Percentiles rank a stretch among this genome's conserved stretches.
These are phyloP conservation scores for Nitzschia sp. DNA, from an alignment of 108 stramenopile species.

Conservation along the genomic window DNA sequence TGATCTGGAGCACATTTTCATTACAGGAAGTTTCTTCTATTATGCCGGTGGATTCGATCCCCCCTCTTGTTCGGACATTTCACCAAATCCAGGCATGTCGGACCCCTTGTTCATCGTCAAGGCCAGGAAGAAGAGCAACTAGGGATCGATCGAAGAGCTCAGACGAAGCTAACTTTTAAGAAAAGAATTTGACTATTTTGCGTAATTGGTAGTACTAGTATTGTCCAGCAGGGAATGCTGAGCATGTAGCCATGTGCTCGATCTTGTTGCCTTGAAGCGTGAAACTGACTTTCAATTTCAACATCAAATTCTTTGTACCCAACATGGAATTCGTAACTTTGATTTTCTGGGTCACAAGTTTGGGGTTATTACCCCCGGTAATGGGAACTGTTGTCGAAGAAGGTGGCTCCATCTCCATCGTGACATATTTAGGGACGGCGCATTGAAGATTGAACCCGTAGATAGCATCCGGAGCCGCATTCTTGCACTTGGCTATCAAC, in stretches of 20 bases:
- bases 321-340: conserved; percentile 86
- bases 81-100: conserved; percentile 87
- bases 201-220: conserved; percentile 54
- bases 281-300: conserved; percentile 95
- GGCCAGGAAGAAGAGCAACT: conserved; percentile 54
- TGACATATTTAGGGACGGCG: conserved; percentile 97
- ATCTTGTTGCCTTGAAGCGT: conserved; percentile 81
- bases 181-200: too few relatives aligned
- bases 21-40: conserved; percentile 92
- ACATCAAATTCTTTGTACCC: conserved; percentile 93
- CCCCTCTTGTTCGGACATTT: conserved; percentile 80
- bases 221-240: conserved; percentile 79
- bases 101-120: conserved; percentile 95
- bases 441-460: conserved; percentile 88
- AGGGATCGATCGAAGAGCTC: not conserved
- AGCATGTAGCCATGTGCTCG: conserved; percentile 88
- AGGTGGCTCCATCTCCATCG: conserved; percentile 95
- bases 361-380: conserved; percentile 53
- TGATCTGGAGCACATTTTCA: conserved; percentile 94
- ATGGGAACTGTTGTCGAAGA: conserved; percentile 85
- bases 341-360: conserved; percentile 90
- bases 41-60: conserved; percentile 87
- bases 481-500: conserved; percentile 84
- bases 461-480: conserved; percentile 75
- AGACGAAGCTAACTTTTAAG: too few relatives aligned